phyloP scores from a whole-genome alignment of 2,329 filamentous ascomycete species.

The Colletotrichum sp. region DNA sequence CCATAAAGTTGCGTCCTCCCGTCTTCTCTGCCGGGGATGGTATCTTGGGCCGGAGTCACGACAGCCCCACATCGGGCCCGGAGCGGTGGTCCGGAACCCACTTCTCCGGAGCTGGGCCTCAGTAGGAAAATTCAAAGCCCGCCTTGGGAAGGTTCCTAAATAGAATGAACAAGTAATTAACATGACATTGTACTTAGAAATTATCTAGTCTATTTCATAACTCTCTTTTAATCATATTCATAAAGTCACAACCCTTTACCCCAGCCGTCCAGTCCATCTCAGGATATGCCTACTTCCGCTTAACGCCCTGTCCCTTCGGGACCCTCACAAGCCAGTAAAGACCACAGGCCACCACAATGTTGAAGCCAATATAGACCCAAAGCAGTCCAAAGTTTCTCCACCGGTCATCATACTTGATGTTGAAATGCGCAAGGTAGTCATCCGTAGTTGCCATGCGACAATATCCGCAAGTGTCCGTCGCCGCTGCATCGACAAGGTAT shows the following conservation, averaged over 20 bases:
- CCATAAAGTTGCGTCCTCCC: not conserved
- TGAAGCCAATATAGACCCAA: constrained; percentile 59
- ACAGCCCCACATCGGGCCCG: not conserved
- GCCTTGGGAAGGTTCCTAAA: too few species aligned
- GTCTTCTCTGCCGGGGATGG: not conserved
- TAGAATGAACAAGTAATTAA: not conserved
- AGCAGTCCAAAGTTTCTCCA: constrained; percentile 59
- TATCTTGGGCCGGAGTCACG: not conserved
- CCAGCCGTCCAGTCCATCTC: not conserved
- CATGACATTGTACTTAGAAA: not conserved
- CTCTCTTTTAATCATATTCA: not conserved
- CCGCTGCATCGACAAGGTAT: constrained; percentile 23
- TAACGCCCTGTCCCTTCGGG: constrained; percentile 23
- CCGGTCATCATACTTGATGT: constrained; percentile 51
- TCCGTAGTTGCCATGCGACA: constrained; percentile 42
- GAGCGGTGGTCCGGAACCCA: not conserved
- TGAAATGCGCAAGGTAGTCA: constrained; percentile 39
- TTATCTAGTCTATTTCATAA: not conserved
- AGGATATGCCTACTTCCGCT: not conserved
- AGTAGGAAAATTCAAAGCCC: too few species aligned
- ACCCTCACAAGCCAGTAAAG: constrained; percentile 48
- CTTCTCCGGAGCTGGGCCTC: not conserved
- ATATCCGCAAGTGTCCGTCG: constrained; percentile 49
- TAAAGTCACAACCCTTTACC: not conserved
- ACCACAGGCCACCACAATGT: constrained; percentile 50